Percentiles rank a stretch among this genome's conserved stretches.
phyloP scores from a whole-genome alignment of 371 early-diverging fungal genomes.

The Circinella umbellata region DNA sequence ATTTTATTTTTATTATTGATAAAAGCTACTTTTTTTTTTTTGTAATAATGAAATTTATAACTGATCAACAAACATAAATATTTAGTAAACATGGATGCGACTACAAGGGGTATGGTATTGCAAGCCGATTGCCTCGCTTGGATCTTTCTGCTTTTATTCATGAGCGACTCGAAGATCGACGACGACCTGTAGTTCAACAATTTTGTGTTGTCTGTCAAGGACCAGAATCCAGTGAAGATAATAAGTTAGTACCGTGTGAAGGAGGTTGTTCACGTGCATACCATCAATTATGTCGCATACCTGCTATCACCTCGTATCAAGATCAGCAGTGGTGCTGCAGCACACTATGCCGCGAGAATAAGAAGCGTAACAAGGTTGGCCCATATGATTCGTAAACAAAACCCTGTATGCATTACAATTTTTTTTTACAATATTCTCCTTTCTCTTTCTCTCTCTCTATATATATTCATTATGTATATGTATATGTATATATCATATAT shows the following conservation, averaged over 20 bases:
- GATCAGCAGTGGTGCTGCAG: slow-evolving; percentile 32
- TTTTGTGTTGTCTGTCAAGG: slow-evolving; percentile 38
- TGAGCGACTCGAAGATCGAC: slow-evolving; percentile 36
- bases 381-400: slow-evolving; percentile 21
- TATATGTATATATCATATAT: no score
- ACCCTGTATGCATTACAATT: slow-evolving; percentile 1
- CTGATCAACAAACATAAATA: not conserved
- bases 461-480: no score
- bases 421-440: not conserved
- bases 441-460: no score
- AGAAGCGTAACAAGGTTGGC: slow-evolving; percentile 26
- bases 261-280: slow-evolving; percentile 46
- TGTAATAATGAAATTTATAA: not conserved
- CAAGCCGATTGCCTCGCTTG: slow-evolving; percentile 39
- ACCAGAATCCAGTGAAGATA: slow-evolving; percentile 22
- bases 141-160: slow-evolving; percentile 38
- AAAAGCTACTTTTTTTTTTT: not conserved
- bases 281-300: slow-evolving; percentile 26
- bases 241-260: slow-evolving; percentile 32
- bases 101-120: slow-evolving; percentile 48
- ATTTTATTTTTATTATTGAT: not conserved
- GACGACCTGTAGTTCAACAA: slow-evolving; percentile 41
- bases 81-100: slow-evolving; percentile 51
- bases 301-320: slow-evolving; percentile 15
- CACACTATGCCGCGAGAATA: slow-evolving; percentile 30